Evolutionary conservation across 129 eudicot species (phyloP), one percentile per base, ranked within the genome.

Genomic region (Pseudognaphalium luteoalbum): DNA sequence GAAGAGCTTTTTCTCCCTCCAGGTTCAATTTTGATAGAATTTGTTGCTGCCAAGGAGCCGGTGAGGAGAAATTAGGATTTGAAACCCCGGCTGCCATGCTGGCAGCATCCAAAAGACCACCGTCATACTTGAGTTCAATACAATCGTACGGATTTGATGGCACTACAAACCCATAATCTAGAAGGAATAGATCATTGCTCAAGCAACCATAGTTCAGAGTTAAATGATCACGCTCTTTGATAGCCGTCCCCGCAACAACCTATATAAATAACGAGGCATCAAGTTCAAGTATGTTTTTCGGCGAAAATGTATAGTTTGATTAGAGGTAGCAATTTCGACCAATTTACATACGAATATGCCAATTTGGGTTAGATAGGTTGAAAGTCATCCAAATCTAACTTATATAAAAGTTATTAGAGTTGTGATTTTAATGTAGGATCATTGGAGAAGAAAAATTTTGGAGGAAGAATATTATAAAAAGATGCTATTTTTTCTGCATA

Each of bases 51-150:
- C 98, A 94, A 52, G 93, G 87, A 33, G 88, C 76, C 19, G 97
- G 98, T 29, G 96, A 88, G 25, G 97, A 91, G 81, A 94, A 91
- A 82, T 66, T 87, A 19, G 98, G 93, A 78, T 93, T 83, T 44
- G 93, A 79, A 82, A 94, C 88, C 41, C 97, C 97, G 20, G 96
- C 96, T 63, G 97, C 96, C 86, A 83, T 84, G 87, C 98, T 91
- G 33, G 98, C 98, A 81, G 98, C 97, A 81, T 94, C 98, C 10
- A 94, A 83, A 80, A 94, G 97, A 72, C 89, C 90, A 37, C 90
- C 82, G 65, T 91, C 97, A 63, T 94, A 94, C 76, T 76, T 89
- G 50, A 94, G 96, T 85, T 94, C 98, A 39, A 91, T 80, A 76
- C 91, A 84, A 73, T 94, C 96, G 41, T 88, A 89, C 4, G 98